phyloP scores from a whole-genome alignment of 495 filamentous ascomycete genomes.

The Cladorrhinum samala region DNA sequence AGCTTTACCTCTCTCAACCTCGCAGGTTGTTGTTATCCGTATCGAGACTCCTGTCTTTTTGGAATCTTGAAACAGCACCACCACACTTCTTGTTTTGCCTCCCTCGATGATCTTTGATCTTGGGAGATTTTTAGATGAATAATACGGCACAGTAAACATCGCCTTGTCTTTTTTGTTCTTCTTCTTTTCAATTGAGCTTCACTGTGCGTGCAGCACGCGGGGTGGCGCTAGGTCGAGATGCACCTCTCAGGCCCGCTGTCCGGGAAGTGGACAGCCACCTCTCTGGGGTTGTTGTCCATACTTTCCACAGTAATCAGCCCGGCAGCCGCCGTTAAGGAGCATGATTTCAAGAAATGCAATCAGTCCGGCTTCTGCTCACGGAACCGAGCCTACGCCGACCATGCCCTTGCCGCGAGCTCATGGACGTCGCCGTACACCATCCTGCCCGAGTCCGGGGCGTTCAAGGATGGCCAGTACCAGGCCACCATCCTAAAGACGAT shows the following conservation, averaged over 20 bases:
- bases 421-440: constrained; percentile 84
- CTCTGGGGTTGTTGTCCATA: constrained; percentile 41
- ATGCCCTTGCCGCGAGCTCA: constrained; percentile 53
- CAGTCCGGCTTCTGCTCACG: constrained; percentile 96
- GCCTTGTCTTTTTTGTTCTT: constrained; percentile 6
- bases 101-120: too few species aligned
- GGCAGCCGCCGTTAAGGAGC: constrained; percentile 76
- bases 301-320: constrained; percentile 41
- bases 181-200: too few species aligned
- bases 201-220: too few species aligned
- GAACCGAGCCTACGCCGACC: constrained; percentile 83
- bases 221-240: too few species aligned
- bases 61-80: too few species aligned
- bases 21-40: too few species aligned
- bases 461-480: constrained; percentile 73
- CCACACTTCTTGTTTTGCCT: too few species aligned
- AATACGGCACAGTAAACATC: too few species aligned
- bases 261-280: constrained; percentile 46
- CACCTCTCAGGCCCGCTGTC: constrained; percentile 41
- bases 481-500: constrained; percentile 74
- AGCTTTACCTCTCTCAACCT: too few species aligned
- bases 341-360: constrained; percentile 91
- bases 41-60: too few species aligned
- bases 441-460: constrained; percentile 59
- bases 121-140: too few species aligned